Base-by-base conservation (phyloP, 441 rosid species). In the Mallotus japonicus region DNA sequence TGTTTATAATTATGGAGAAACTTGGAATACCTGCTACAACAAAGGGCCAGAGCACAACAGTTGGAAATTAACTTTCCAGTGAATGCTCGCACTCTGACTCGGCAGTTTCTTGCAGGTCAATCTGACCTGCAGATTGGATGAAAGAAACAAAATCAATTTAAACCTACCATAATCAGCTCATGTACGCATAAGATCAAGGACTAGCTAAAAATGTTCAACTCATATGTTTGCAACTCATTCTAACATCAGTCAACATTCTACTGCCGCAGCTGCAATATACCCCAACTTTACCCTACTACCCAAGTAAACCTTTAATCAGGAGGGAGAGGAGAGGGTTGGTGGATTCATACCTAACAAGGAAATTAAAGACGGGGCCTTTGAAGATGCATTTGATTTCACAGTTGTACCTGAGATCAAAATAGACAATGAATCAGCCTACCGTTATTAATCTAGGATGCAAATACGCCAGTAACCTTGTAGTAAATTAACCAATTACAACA, bases 291-390 rank as follows among this genome's bases (percentile, higher is more conserved):
- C 16, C 20, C 24, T 3, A 16, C 22, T 28, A 72, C 24, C 53
- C 32, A 44, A 51, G 46, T 66, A 24, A 5, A 49, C 28, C 32
- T 67, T 54, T 8, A 46, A 11, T 28, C 20, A 64, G 69, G 37
- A 13, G 37, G 47, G 40, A 51, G 19, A 40, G 17, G 65, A 50
- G 17, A 40, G 46, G 16, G 57, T 53, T 53, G 20, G 65, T 51
- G 24, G 4, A 47, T 42, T 59, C 83, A 53, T 90, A 95, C 97
- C 97, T 85, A 92, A 80, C 82, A 95, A 88, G 74, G 97, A 84
- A 69, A 91, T 83, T 70, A 95, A 77, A 40, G 99, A 91, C 1
- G 99, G 97, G 50, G 88, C 81, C 77, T 85, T 86, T 53, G 95
- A 83, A 79, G 84, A 83, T 78, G 82, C 93, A 40, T 88, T 86